Evolutionary conservation across 2,329 filamentous ascomycete genomes (phyloP).

Genomic region (Pseudogymnoascus pannorum): DNA sequence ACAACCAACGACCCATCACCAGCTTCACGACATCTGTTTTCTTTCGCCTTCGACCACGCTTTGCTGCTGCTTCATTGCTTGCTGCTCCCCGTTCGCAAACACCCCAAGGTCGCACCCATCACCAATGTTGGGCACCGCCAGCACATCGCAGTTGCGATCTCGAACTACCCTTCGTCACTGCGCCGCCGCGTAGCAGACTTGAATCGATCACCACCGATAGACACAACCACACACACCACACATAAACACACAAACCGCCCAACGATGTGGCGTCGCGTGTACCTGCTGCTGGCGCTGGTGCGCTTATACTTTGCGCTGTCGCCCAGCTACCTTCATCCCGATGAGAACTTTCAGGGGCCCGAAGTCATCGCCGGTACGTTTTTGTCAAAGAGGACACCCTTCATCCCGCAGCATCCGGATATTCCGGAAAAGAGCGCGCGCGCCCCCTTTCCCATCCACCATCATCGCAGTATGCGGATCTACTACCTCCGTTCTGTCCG

Average conservation of each 20-base stretch:
- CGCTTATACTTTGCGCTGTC: conserved; percentile 91
- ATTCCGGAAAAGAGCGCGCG: background rate
- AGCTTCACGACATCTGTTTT: background rate
- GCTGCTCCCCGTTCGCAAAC: background rate
- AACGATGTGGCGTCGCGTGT: conserved; percentile 84
- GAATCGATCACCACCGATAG: background rate
- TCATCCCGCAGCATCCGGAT: no score
- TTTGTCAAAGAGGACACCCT: no score
- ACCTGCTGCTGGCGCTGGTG: conserved; percentile 75
- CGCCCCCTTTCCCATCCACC: background rate
- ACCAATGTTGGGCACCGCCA: background rate
- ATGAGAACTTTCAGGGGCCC: conserved; percentile 98
- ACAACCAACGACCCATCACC: background rate
- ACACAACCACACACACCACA: background rate
- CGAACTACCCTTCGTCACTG: background rate
- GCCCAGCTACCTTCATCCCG: conserved; percentile 93
- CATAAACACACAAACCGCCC: background rate
- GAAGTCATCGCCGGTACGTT: conserved; percentile 88
- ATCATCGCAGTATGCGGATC: background rate
- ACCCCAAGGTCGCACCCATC: background rate
- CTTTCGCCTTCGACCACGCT: background rate
- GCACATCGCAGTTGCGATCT: conserved; percentile 1
- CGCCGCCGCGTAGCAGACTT: background rate
- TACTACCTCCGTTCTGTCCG: background rate
- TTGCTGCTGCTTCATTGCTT: background rate